phyloP scores from a whole-genome alignment of 2,329 filamentous ascomycete species.

The Phialophora chinensis region DNA sequence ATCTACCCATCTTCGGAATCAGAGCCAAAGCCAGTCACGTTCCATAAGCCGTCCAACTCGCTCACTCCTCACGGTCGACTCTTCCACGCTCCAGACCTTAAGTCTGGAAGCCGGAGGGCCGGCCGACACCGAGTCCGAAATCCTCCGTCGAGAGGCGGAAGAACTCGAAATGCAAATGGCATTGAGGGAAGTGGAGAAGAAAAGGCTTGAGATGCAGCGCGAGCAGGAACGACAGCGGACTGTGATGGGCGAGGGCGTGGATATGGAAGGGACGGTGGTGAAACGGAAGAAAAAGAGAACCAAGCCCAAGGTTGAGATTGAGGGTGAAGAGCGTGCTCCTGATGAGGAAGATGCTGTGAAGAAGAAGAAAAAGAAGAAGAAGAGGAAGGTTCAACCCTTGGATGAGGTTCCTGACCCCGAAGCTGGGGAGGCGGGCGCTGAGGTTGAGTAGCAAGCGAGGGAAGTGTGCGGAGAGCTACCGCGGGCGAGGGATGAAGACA shows the following conservation, averaged over 20 bases:
- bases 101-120: constrained; percentile 64
- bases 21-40: constrained; percentile 5
- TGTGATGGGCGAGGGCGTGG: constrained; percentile 53
- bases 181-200: constrained; percentile 83
- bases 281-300: constrained; percentile 67
- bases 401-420: constrained; percentile 2
- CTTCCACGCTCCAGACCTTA: constrained; percentile 76
- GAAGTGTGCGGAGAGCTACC: background rate
- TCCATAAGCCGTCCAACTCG: constrained; percentile 57
- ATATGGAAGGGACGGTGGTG: constrained; percentile 54
- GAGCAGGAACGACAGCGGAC: constrained; percentile 52
- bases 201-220: constrained; percentile 80
- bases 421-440: background rate
- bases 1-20: constrained; percentile 5
- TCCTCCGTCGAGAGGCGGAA: constrained; percentile 73
- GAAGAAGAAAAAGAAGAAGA: constrained; percentile 41
- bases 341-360: constrained; percentile 26
- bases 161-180: constrained; percentile 89
- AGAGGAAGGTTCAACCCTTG: constrained; percentile 33
- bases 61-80: constrained; percentile 81
- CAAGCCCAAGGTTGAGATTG: constrained; percentile 44
- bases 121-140: constrained; percentile 39
- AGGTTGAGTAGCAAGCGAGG: background rate
- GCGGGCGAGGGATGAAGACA: background rate
- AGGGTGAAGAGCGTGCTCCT: constrained; percentile 14